Conservation (phyloP, 352 stramenopile species). For the Phytophthora constricta region DNA sequence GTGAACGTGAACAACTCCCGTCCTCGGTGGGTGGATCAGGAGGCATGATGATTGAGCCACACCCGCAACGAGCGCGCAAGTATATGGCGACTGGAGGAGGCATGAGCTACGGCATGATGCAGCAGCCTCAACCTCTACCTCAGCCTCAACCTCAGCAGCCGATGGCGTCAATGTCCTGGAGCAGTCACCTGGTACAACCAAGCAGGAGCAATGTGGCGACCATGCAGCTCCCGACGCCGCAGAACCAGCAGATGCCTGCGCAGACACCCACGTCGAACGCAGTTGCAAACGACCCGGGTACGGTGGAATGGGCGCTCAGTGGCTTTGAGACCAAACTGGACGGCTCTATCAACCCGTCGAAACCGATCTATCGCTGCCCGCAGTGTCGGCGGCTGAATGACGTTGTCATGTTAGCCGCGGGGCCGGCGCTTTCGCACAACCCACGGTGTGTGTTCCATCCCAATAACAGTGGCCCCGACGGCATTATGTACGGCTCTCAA, state of each 20-base stretch:
- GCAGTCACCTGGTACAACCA: constrained; percentile 52
- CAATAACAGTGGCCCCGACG: constrained; percentile 18
- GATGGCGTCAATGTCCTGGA: constrained; percentile 55
- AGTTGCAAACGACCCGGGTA: constrained; percentile 24
- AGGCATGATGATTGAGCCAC: constrained; percentile 33
- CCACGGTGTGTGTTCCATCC: constrained; percentile 54
- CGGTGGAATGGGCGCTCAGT: constrained; percentile 75
- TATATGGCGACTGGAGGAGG: constrained; percentile 31
- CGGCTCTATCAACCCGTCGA: constrained; percentile 65
- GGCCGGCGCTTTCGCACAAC: constrained; percentile 56
- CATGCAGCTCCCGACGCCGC: constrained; percentile 28
- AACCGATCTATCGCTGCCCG: constrained; percentile 81
- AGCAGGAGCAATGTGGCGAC: constrained; percentile 19
- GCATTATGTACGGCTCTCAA: constrained; percentile 58
- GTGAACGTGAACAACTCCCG: constrained; percentile 22
- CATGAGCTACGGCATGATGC: constrained; percentile 46
- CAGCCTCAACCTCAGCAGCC: constrained; percentile 17
- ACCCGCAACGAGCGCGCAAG: constrained; percentile 41
- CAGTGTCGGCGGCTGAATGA: constrained; percentile 73
- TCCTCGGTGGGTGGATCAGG: constrained; percentile 27
- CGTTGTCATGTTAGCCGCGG: constrained; percentile 73
- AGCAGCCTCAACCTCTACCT: constrained; percentile 25
- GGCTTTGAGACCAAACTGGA: constrained; percentile 84
- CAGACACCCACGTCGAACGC: constrained; percentile 33
- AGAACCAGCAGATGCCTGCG: constrained; percentile 21